Conservation (phyloP, 805 yeast species). For the Starmerella sp. region DNA sequence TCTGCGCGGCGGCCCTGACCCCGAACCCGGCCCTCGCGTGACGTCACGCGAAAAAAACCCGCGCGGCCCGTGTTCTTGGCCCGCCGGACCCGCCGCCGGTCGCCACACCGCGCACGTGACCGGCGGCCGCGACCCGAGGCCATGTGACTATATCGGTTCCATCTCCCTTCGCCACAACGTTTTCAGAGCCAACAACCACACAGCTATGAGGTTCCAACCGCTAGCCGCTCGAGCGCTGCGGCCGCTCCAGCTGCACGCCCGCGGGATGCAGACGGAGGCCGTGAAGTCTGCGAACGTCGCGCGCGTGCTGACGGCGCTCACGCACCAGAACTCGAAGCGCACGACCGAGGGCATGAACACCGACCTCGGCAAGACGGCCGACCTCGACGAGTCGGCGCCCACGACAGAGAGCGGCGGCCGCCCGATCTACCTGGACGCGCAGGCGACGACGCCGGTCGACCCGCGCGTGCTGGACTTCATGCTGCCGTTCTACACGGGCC, state of each 20-base stretch:
- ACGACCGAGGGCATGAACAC: slow-evolving; percentile 12
- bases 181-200: background rate
- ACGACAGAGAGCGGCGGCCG: slow-evolving; percentile 34
- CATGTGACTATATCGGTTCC: background rate
- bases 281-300: slow-evolving; percentile 12
- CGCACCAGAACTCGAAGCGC: slow-evolving; percentile 13
- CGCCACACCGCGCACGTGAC: background rate
- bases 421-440: slow-evolving; percentile 94
- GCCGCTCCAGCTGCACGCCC: background rate
- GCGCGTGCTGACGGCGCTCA: slow-evolving; percentile 13
- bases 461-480: slow-evolving; percentile 65
- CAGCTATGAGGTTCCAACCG: background rate
- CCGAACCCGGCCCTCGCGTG: background rate
- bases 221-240: background rate
- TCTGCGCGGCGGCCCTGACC: too few species aligned
- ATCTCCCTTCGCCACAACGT: background rate
- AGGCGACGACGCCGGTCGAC: slow-evolving; percentile 97
- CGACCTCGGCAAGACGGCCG: background rate
- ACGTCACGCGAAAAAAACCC: background rate
- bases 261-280: slow-evolving; percentile 13
- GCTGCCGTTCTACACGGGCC: slow-evolving; percentile 50
- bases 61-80: background rate
- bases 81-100: background rate
- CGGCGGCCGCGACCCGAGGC: background rate
- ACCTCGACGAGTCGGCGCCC: slow-evolving; percentile 15